Base-by-base conservation (phyloP, 306 rosid species). In the Castanea crenata region DNA sequence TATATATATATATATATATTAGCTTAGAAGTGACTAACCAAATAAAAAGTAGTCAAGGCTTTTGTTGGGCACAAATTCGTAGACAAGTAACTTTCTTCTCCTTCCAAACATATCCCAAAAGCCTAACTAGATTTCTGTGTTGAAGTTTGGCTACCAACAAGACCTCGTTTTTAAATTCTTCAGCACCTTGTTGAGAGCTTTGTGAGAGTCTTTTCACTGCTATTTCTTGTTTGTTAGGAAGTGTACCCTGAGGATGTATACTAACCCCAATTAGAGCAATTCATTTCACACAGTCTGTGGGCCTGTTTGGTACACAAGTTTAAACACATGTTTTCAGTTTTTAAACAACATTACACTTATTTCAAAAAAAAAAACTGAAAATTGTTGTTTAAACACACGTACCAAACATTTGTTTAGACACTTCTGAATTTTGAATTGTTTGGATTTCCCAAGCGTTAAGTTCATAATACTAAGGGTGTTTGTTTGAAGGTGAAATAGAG, bases 41-140 rank as follows among this genome's bases (percentile, higher is more conserved):
- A 71, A 77, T 55, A 80, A 64, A 20, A 86, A 79, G 69, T 55
- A 23, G 32, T 86, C 87, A 0, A 84, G 67, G 71, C 89, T 86
- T 74, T 80, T 77, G 76, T 83, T 86, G 4, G 83, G 51, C 52
- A 82, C 52, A 20, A 76, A 82, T 35, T 87, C 88, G 4, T 81
- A 87, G 8, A 87, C 32, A 5, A 87, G 88, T 61, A 87, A 68
- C 65, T 84, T 49, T 87, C 90, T 70, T 79, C 82, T 3, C 82
- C 83, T 55, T 84, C 86, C 31, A 87, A 18, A 29, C 82, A 82
- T 73, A 82, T 34, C 82, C 82, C 3, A 77, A 15, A 0, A 78
- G 69, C 21, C 71, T 67, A 2, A 55, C 82, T 11, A 82, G 35
- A 44, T 82, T 82, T 57, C 62, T 55, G 63, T 82, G 82, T 61